phyloP scores from a whole-genome alignment of 495 filamentous ascomycete species.

The Penicillium turbatum region DNA sequence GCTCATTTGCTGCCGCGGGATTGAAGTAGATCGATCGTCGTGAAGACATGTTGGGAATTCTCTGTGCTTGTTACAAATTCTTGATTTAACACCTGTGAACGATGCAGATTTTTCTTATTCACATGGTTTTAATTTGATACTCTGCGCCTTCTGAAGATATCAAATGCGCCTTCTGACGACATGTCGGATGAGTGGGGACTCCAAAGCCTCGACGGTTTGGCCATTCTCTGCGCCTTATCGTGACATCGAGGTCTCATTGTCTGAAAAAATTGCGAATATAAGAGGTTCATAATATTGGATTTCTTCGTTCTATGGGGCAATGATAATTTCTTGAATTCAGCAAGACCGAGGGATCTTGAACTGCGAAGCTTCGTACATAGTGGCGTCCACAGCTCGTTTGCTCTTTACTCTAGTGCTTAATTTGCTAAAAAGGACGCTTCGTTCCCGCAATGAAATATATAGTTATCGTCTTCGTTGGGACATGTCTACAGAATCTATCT shows the following conservation, averaged over 20 bases:
- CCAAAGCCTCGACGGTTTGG: not conserved
- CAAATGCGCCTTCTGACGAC: slow-evolving; percentile 15
- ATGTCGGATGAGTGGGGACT: slow-evolving; percentile 10
- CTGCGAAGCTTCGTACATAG: no score
- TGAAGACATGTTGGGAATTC: slow-evolving; percentile 17
- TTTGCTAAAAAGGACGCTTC: no score
- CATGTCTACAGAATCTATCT: no score
- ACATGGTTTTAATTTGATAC: not conserved
- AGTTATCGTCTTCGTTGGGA: no score
- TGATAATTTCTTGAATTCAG: no score
- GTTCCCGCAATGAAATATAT: no score
- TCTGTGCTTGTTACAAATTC: not conserved
- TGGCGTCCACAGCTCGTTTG: no score
- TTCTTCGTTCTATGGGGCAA: no score
- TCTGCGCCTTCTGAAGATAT: slow-evolving; percentile 9
- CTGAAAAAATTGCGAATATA: no score
- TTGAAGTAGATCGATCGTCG: slow-evolving; percentile 31
- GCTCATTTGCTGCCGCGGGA: slow-evolving; percentile 20
- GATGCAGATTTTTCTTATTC: not conserved
- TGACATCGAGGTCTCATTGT: not conserved
- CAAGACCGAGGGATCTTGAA: no score
- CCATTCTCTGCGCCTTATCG: not conserved
- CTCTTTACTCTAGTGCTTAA: no score
- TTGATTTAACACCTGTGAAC: not conserved
- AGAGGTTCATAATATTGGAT: no score